Conservation (phyloP, 2,329 filamentous ascomycete species). For the Berkeleyomyces rouxiae region DNA sequence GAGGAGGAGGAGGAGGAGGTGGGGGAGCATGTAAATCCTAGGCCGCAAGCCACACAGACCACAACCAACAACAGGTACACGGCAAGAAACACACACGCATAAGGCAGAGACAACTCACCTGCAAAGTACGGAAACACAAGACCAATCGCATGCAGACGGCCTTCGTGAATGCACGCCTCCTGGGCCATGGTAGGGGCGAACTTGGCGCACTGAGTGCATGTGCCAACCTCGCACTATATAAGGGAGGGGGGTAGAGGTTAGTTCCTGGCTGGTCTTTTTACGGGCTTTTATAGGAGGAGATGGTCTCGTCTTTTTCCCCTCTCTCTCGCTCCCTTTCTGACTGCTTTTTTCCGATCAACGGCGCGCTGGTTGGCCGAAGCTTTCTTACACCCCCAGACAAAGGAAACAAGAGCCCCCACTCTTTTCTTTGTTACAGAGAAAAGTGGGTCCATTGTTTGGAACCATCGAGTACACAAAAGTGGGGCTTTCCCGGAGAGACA, state of each 20-base stretch:
- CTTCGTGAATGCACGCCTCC: constrained; percentile 8
- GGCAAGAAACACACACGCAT: neutral
- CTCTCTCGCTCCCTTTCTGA: neutral
- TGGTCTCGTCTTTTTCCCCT: no score
- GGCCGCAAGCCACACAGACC: neutral
- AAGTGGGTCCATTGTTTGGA: neutral
- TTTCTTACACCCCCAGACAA: neutral
- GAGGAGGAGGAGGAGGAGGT: neutral
- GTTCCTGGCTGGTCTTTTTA: neutral
- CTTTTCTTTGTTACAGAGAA: neutral
- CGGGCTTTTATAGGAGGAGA: neutral
- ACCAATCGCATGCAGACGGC: constrained; percentile 2
- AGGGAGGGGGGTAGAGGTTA: neutral
- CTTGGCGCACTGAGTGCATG: constrained; percentile 7
- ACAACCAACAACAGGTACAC: neutral
- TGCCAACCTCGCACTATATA: constrained; percentile 8
- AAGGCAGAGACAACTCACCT: neutral
- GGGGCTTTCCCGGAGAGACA: neutral
- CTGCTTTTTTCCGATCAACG: neutral
- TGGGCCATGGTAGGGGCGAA: constrained; percentile 6
- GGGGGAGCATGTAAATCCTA: neutral
- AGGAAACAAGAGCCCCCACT: neutral
- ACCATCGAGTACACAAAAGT: neutral
- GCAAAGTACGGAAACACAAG: constrained; percentile 4
- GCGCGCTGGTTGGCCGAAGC: neutral